Evolutionary conservation across 495 filamentous ascomycete species (phyloP), one percentile per base, ranked within the genome.

Genomic region (Aspergillus heteromorphus): DNA sequence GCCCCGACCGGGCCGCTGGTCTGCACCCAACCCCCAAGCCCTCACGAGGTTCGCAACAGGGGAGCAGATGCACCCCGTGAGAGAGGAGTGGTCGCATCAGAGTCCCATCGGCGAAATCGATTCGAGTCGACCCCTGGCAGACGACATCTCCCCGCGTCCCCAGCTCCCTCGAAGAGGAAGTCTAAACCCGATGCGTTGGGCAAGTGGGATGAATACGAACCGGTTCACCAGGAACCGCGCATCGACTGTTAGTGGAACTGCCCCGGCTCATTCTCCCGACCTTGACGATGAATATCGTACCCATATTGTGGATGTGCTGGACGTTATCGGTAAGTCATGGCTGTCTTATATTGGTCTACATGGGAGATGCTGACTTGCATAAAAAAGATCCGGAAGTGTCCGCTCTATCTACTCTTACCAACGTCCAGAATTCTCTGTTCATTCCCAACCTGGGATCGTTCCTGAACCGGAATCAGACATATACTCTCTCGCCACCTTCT

Each of bases 401-500:
- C 6, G 85, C 85, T 4, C 70, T 91, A 0, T 86, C 85, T 0
- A 89, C 84, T 47, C 77, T 91, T 4, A 91, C 85, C 48, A 91
- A 91, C 63, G 84, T 91, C 8, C 86, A 89, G 51, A 91, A 91
- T 60, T 89, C 86, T 0, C 78, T 91, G 6, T 89, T 91, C 65
- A 69, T 89, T 27, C 86, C 86, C 0, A 83, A 87, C n/a, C 69
- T 89, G 27, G 84, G 84, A 8, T 70, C 70, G 45, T 81, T 79
- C 45, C 43, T 91, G 16, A 91, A 91, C 57, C 79, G 87, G 20
- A 74, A 79, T 56, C 87, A 87, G 21, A 89, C 87, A 2, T 92
- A 89, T 59, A 82, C 78, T 25, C 74, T 91, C n/a, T 82, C 86
- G 17, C 69, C 69, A 0, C 71, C 72, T 4, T 65, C 54, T 11